A percentile compares a stretch with the other conserved stretches of the same genome.
These are phyloP conservation scores for Trichoderma brevicompactum DNA, from an alignment of 2,329 filamentous ascomycete species.

Conservation along the genomic window DNA sequence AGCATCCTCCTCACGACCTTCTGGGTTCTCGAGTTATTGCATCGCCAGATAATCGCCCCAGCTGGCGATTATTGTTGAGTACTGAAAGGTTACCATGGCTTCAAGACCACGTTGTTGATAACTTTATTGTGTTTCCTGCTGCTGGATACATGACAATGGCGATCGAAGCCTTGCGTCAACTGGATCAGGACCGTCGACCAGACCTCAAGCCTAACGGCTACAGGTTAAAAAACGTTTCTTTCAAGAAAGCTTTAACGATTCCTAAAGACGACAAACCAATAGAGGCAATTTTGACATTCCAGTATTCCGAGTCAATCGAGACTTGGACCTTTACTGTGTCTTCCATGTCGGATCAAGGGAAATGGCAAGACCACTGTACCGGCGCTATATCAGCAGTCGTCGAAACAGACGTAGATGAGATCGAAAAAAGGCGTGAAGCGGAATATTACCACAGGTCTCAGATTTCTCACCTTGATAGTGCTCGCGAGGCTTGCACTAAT, in stretches of 20 bases:
- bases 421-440: conserved; percentile 7
- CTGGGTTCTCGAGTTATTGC: not conserved
- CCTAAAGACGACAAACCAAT: conserved; percentile 5
- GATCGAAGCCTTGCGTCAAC: conserved; percentile 47
- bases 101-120: conserved; percentile 40
- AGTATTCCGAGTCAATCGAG: not conserved
- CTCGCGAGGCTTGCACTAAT: not conserved
- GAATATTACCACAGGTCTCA: not conserved
- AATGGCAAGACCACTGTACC: conserved; percentile 18
- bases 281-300: conserved; percentile 4
- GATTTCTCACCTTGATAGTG: not conserved
- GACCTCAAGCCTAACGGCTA: conserved; percentile 1
- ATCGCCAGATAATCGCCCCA: not conserved
- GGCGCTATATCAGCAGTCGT: not conserved
- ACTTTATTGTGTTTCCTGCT: conserved; percentile 51
- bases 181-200: conserved; percentile 13
- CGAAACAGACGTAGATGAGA: not conserved
- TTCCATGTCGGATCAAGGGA: conserved; percentile 15
- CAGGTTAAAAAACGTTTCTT: conserved; percentile 10
- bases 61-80: conserved; percentile 12
- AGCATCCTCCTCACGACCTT: not conserved
- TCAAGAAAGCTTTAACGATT: conserved; percentile 6
- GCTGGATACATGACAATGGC: conserved; percentile 56
- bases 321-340: not conserved
- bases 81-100: conserved; percentile 45